Evolutionary conservation across 2,329 filamentous ascomycete species (phyloP), one percentile per base, ranked within the genome.

Genomic region (Cyanodermella asteris): DNA sequence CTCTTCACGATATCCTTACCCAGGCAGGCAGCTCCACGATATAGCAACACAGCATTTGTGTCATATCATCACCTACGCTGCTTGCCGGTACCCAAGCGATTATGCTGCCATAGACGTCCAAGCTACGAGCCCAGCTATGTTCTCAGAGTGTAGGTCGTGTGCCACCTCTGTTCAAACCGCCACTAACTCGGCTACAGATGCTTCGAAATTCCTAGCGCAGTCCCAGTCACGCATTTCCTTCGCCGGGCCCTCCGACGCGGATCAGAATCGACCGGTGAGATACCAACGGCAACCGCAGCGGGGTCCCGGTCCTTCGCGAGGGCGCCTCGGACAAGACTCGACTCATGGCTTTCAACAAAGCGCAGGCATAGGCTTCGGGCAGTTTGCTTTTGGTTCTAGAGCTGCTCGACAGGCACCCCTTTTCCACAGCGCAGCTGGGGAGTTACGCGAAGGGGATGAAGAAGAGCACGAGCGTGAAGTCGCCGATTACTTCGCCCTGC

Each of bases 111-210:
- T n/a, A n/a, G n/a, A n/a, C n/a, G n/a, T n/a, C n/a, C n/a, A n/a
- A n/a, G n/a, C n/a, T n/a, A n/a, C n/a, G n/a, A n/a, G n/a, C n/a
- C n/a, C n/a, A n/a, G n/a, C n/a, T n/a, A n/a, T 81, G 74, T 80
- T 80, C 54, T 91, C 80, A 29, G 80, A 91, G 70, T 91, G 80
- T 90, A 62, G n/a, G n/a, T n/a, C n/a, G n/a, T n/a, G n/a, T n/a
- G n/a, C n/a, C n/a, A n/a, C n/a, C n/a, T n/a, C n/a, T n/a, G n/a
- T n/a, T n/a, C n/a, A n/a, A n/a, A n/a, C n/a, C n/a, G n/a, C n/a
- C n/a, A n/a, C n/a, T n/a, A n/a, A n/a, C n/a, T n/a, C n/a, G n/a
- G 26, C 27, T 26, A 27, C 43, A 93, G 87, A 94, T 72, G 87
- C 87, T 42, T 94, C 84, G 37, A 74, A 73, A 39, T 97, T 97